Percentiles rank a stretch among this genome's conserved stretches.
Evolutionary conservation across 2,329 filamentous ascomycete genomes (phyloP).

Genomic region (Pseudocercospora fuligena): DNA sequence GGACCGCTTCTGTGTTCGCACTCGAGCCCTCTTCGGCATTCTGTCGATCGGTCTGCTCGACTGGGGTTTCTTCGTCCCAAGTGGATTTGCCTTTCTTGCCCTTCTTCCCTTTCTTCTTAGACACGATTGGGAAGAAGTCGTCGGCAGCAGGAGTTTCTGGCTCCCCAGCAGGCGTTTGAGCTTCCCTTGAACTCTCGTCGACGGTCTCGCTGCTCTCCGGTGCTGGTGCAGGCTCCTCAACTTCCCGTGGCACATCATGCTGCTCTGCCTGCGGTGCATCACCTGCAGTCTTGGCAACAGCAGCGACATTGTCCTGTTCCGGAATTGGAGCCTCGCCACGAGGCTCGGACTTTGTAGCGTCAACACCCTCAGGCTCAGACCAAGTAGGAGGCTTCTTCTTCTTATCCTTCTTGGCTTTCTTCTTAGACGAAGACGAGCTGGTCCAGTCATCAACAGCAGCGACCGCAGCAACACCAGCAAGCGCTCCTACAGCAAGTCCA

Average conservation of each 20-base stretch:
- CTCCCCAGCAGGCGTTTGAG: not conserved
- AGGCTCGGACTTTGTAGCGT: not conserved
- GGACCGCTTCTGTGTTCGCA: not conserved
- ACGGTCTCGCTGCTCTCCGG: not conserved
- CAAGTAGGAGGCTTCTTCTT: conserved; percentile 35
- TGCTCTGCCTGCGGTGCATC: not conserved
- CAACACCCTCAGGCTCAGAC: conserved; percentile 7
- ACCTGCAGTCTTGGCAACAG: not conserved
- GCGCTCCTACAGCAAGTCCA: not conserved
- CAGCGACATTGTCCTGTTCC: not conserved
- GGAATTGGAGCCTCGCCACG: not conserved
- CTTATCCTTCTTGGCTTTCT: conserved; percentile 48
- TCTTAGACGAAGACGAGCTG: conserved; percentile 27
- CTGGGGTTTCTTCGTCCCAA: not conserved
- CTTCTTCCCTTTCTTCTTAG: conserved; percentile 33
- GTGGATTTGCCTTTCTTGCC: conserved; percentile 21
- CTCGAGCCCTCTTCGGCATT: not conserved
- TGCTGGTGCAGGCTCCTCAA: not conserved
- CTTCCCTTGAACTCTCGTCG: not conserved
- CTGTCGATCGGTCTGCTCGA: not conserved
- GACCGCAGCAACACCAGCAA: not conserved
- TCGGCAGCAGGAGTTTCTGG: not conserved
- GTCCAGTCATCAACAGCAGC: conserved; percentile 5
- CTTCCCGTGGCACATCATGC: not conserved
- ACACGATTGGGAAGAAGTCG: conserved; percentile 5